phyloP scores from a whole-genome alignment of 805 yeast genomes.

The Ogataea corticis region DNA sequence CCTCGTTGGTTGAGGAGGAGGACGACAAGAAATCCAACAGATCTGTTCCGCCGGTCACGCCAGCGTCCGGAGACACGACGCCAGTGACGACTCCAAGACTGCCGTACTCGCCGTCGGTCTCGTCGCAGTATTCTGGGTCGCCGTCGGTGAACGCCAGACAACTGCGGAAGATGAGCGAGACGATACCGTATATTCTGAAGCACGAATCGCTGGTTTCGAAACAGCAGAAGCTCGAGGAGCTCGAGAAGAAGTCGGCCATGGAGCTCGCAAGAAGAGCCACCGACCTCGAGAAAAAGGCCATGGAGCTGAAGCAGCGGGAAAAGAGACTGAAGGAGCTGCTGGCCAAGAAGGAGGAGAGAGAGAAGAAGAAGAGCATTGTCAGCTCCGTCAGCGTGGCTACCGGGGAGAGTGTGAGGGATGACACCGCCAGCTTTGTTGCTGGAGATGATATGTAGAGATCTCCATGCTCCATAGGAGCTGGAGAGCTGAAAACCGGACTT shows the following conservation, averaged over 20 bases:
- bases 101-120: conserved; percentile 25
- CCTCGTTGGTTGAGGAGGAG: conserved; percentile 20
- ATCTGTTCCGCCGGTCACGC: conserved; percentile 11
- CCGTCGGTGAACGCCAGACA: conserved; percentile 52
- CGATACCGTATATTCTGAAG: conserved; percentile 80
- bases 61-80: conserved; percentile 13
- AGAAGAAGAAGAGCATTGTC: conserved; percentile 7
- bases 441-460: conserved; percentile 18
- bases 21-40: conserved; percentile 9
- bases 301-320: conserved; percentile 68
- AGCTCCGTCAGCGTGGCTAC: conserved; percentile 8
- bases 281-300: conserved; percentile 72
- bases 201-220: conserved; percentile 74
- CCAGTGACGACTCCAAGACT: conserved; percentile 25
- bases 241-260: conserved; percentile 75
- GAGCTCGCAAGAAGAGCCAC: conserved; percentile 76
- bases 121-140: conserved; percentile 24
- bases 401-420: neutral
- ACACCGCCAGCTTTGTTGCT: conserved; percentile 20
- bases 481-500: neutral
- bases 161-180: conserved; percentile 75
- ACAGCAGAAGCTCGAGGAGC: conserved; percentile 75
- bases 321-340: conserved; percentile 47
- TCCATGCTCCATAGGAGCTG: neutral
- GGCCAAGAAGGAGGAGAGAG: conserved; percentile 16